Evolutionary conservation across 805 yeast species (phyloP).

Genomic region (Scheffersomyces stipitis): DNA sequence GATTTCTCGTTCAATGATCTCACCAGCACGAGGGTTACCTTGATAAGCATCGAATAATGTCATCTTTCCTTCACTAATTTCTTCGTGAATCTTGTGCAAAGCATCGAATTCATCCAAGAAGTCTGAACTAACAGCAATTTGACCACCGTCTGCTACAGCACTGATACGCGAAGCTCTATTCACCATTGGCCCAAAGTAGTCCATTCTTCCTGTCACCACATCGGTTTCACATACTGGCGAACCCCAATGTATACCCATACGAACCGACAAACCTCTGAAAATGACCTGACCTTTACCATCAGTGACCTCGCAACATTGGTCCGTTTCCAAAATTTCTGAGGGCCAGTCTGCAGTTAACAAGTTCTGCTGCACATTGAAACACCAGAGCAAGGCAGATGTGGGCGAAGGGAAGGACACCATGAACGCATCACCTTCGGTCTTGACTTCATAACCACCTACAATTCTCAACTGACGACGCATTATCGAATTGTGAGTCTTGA

Average conservation of each 20-base stretch:
- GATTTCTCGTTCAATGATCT: slow-evolving; percentile 64
- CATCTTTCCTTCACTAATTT: slow-evolving; percentile 27
- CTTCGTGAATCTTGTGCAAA: slow-evolving; percentile 49
- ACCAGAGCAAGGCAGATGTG: slow-evolving; percentile 88
- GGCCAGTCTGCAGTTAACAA: slow-evolving; percentile 91
- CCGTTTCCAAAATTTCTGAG: slow-evolving; percentile 77
- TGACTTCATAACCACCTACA: slow-evolving; percentile 97
- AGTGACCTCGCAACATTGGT: slow-evolving; percentile 77
- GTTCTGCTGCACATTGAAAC: slow-evolving; percentile 88
- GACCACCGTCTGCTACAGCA: slow-evolving; percentile 98
- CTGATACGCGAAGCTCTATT: slow-evolving; percentile 91
- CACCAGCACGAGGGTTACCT: slow-evolving; percentile 48
- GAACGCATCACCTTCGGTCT: slow-evolving; percentile 99
- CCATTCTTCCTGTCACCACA: slow-evolving; percentile 95
- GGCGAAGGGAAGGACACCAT: slow-evolving; percentile 97
- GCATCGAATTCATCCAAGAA: slow-evolving; percentile 70
- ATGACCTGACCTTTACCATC: slow-evolving; percentile 62
- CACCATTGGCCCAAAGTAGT: slow-evolving; percentile 98
- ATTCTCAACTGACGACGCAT: slow-evolving; percentile 93
- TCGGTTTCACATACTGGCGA: slow-evolving; percentile 94
- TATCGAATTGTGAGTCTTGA: slow-evolving; percentile 86
- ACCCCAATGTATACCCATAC: slow-evolving; percentile 99
- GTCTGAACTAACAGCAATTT: slow-evolving; percentile 82
- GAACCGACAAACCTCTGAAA: slow-evolving; percentile 86
- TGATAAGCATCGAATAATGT: slow-evolving; percentile 43